Evolutionary conservation across 2,329 filamentous ascomycete species (phyloP).

Genomic region (Aspergillus costaricaensis): DNA sequence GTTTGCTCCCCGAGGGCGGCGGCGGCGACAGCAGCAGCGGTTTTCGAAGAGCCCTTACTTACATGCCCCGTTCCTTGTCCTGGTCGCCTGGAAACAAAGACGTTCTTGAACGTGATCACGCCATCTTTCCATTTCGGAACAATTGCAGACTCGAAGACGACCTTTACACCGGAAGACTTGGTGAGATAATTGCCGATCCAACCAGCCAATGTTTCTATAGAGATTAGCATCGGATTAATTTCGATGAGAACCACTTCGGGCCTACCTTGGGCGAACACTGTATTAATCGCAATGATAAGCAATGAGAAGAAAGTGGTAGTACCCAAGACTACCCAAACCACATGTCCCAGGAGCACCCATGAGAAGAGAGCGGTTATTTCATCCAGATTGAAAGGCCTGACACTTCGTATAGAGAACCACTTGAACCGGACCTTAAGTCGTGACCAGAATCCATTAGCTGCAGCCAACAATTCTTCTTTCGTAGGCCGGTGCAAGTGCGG

Average conservation of each 20-base stretch:
- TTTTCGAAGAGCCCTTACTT: conserved; percentile 84
- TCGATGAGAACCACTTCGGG: conserved; percentile 17
- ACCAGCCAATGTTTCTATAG: conserved; percentile 79
- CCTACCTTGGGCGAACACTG: conserved; percentile 87
- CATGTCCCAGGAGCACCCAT: conserved; percentile 90
- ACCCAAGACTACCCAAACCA: conserved; percentile 93
- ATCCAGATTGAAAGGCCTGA: conserved; percentile 90
- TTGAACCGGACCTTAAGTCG: conserved; percentile 90
- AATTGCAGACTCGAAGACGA: conserved; percentile 96
- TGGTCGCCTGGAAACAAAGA: conserved; percentile 89
- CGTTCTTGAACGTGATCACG: conserved; percentile 94
- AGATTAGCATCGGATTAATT: conserved; percentile 25
- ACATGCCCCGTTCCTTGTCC: conserved; percentile 80
- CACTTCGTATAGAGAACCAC: conserved; percentile 94
- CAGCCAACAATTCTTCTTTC: conserved; percentile 88
- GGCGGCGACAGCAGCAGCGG: conserved; percentile 80
- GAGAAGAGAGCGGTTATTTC: conserved; percentile 95
- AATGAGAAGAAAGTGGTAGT: conserved; percentile 97
- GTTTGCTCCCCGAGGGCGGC: conserved; percentile 54
- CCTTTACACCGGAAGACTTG: conserved; percentile 85
- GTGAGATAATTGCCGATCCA: conserved; percentile 97
- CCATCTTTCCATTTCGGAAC: conserved; percentile 94
- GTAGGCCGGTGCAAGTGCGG: conserved; percentile 79
- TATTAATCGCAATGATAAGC: conserved; percentile 88
- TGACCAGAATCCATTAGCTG: conserved; percentile 90